phyloP scores from a whole-genome alignment of 2,329 filamentous ascomycete genomes.

The Neurospora sp. region DNA sequence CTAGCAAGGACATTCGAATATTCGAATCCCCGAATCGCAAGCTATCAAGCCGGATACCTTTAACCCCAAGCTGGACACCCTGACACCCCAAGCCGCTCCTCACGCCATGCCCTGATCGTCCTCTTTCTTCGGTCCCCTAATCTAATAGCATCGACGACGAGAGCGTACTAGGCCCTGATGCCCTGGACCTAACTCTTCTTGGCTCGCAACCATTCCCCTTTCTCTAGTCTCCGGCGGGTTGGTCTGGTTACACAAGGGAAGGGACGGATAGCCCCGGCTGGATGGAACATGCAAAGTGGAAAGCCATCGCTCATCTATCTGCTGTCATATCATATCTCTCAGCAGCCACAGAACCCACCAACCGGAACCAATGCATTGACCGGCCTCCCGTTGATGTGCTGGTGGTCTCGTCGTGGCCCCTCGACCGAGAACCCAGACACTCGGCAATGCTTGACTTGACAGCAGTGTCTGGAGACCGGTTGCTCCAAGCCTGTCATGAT shows the following conservation, averaged over 20 bases:
- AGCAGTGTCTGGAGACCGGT: not conserved
- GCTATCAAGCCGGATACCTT: not conserved
- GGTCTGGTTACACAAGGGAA: not conserved
- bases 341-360: not conserved
- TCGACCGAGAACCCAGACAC: not conserved
- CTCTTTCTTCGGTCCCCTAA: not conserved
- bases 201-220: not conserved
- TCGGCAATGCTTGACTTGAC: not conserved
- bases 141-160: not conserved
- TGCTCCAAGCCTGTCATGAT: not conserved
- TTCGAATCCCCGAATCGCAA: not conserved
- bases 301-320: not conserved
- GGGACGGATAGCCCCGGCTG: not conserved
- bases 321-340: not conserved
- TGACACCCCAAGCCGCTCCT: not conserved
- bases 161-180: not conserved
- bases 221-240: not conserved
- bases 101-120: not conserved
- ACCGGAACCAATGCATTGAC: not conserved
- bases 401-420: not conserved
- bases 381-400: not conserved
- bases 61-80: not conserved
- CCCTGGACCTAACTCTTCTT: not conserved
- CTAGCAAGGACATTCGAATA: not conserved
- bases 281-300: not conserved